These are phyloP conservation scores for Corrigiola litoralis DNA, from an alignment of 179 eudicot genomes.

Conservation along the genomic window DNA sequence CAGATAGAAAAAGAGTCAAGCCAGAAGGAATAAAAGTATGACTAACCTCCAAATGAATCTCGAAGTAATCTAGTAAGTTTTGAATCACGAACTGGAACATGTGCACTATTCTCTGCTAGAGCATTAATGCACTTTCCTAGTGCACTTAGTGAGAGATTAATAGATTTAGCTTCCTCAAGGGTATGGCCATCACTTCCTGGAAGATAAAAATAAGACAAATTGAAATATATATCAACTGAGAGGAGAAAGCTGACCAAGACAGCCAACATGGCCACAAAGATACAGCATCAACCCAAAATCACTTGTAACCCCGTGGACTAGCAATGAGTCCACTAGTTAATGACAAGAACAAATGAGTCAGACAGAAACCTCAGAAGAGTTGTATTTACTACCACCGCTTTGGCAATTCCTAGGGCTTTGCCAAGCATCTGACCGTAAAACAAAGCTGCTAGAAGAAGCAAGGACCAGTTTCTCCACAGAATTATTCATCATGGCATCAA, in stretches of 20 bases:
- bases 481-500: no score
- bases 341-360: not conserved
- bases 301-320: not conserved
- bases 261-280: conserved; percentile 10
- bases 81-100: conserved; percentile 94
- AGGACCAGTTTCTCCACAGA: no score
- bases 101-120: conserved; percentile 88
- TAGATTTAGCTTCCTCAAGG: conserved; percentile 93
- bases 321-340: not conserved
- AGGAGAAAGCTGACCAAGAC: not conserved
- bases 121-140: conserved; percentile 96
- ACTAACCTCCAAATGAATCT: conserved; percentile 96
- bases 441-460: no score
- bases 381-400: no score
- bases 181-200: conserved; percentile 96
- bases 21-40: not conserved
- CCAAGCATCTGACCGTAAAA: no score
- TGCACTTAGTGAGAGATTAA: conserved; percentile 91
- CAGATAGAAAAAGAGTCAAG: not conserved
- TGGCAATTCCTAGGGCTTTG: no score
- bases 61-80: conserved; percentile 93
- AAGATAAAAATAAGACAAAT: conserved; percentile 6
- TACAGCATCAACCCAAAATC: not conserved
- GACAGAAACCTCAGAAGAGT: no score
- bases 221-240: not conserved